Evolutionary conservation across 2,329 filamentous ascomycete genomes (phyloP).

Genomic region (Hymenoscyphus scutula): DNA sequence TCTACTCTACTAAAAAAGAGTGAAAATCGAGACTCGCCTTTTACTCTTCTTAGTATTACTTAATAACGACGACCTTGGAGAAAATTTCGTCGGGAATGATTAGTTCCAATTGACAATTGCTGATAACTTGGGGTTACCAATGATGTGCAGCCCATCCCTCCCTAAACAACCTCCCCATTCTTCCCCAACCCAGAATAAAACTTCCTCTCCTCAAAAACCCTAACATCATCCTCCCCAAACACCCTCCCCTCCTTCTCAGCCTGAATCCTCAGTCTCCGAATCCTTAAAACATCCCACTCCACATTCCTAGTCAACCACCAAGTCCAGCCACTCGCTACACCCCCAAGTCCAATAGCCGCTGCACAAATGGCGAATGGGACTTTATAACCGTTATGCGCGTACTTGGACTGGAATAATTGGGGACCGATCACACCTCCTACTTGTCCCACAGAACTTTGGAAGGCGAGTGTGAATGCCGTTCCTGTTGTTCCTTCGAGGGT

Average conservation of each 20-base stretch:
- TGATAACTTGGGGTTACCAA: too few species aligned
- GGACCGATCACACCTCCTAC: conserved; percentile 46
- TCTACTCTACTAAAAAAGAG: too few species aligned
- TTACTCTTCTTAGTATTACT: too few species aligned
- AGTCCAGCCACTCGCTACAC: conserved; percentile 40
- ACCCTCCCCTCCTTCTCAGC: conserved; percentile 32
- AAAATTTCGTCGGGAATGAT: too few species aligned
- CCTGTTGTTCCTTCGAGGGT: conserved; percentile 43
- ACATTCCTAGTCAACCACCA: conserved; percentile 44
- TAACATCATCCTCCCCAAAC: conserved; percentile 35
- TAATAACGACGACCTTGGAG: too few species aligned
- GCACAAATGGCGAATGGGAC: conserved; percentile 40
- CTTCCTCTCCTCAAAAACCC: conserved; percentile 26
- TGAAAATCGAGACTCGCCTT: too few species aligned
- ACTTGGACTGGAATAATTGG: conserved; percentile 44
- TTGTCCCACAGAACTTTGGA: conserved; percentile 45
- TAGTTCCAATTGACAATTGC: too few species aligned
- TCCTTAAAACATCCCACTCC: conserved; percentile 40
- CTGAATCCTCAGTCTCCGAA: conserved; percentile 34
- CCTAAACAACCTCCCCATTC: not conserved
- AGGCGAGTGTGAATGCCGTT: conserved; percentile 44
- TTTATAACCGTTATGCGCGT: conserved; percentile 42
- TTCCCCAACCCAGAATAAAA: conserved; percentile 21
- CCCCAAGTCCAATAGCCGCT: conserved; percentile 37
- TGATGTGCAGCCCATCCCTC: too few species aligned